These are phyloP conservation scores for Sicyos edulis DNA, from an alignment of 306 rosid genomes.

Conservation along the genomic window DNA sequence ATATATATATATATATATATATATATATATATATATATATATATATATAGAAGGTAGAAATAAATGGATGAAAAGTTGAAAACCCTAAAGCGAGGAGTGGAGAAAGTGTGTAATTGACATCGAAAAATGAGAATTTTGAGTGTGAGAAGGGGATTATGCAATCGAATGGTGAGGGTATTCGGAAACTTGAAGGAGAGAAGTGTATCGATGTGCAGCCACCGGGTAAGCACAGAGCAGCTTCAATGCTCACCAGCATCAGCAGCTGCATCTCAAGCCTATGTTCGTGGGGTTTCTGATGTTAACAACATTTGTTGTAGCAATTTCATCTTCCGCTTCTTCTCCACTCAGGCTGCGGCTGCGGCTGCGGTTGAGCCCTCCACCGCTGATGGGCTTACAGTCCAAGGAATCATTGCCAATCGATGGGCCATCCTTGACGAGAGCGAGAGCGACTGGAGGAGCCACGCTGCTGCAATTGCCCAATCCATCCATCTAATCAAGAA, in stretches of 20 bases:
- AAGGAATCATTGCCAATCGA: slow-evolving; percentile 47
- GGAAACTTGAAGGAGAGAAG: slow-evolving; percentile 5
- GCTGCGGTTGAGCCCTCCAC: slow-evolving; percentile 59
- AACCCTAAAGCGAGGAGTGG: slow-evolving; percentile 14
- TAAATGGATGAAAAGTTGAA: background rate
- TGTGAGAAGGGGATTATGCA: slow-evolving; percentile 28
- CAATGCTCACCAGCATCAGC: background rate
- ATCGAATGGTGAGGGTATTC: slow-evolving; percentile 12
- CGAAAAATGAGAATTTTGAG: slow-evolving; percentile 31
- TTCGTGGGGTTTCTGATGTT: slow-evolving; percentile 17
- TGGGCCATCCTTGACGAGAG: slow-evolving; percentile 62
- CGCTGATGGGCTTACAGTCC: slow-evolving; percentile 70
- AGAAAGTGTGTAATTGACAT: background rate
- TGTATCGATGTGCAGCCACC: background rate
- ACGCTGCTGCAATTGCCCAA: slow-evolving; percentile 75
- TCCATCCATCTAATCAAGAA: slow-evolving; percentile 76
- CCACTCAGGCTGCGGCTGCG: slow-evolving; percentile 39
- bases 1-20: too few relatives aligned
- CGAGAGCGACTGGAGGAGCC: slow-evolving; percentile 87
- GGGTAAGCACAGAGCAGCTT: background rate
- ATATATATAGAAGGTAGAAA: too few relatives aligned
- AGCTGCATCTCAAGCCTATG: background rate
- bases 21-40: too few relatives aligned
- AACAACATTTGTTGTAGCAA: slow-evolving; percentile 18
- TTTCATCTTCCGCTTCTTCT: slow-evolving; percentile 32